A percentile compares a stretch with the other conserved stretches of the same genome.
Conservation (phyloP, 2,329 filamentous ascomycete species). For the Lachnellula suecica region DNA sequence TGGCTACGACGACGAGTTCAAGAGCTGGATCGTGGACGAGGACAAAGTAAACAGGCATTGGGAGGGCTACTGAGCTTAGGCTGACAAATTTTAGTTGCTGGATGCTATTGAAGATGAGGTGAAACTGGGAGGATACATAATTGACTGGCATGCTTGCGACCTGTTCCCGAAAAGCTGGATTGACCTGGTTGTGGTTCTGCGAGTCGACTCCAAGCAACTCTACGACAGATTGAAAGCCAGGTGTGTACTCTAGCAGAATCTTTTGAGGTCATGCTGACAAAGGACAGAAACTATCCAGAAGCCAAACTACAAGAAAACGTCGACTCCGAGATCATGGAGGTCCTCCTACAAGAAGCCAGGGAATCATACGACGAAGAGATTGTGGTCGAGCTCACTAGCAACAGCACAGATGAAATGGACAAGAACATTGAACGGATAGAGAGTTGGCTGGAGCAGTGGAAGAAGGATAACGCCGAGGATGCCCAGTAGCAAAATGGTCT, state of each 20-base stretch:
- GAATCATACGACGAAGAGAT: slow-evolving; percentile 86
- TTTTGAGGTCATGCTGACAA: background rate
- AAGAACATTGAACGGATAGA: slow-evolving; percentile 82
- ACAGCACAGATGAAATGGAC: slow-evolving; percentile 82
- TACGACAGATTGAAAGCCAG: slow-evolving; percentile 81
- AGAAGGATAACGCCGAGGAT: slow-evolving; percentile 53
- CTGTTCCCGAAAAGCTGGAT: slow-evolving; percentile 92
- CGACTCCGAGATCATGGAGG: slow-evolving; percentile 96
- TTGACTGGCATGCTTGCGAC: slow-evolving; percentile 98
- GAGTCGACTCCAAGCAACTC: slow-evolving; percentile 75
- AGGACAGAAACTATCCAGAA: slow-evolving; percentile 71
- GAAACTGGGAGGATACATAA: slow-evolving; percentile 76
- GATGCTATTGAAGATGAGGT: slow-evolving; percentile 86
- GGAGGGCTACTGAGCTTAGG: background rate
- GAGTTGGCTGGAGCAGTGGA: slow-evolving; percentile 82
- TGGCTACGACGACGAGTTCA: slow-evolving; percentile 79
- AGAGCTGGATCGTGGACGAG: slow-evolving; percentile 93
- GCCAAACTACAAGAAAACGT: slow-evolving; percentile 93
- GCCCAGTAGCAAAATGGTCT: slow-evolving; percentile 15
- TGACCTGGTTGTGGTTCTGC: slow-evolving; percentile 88
- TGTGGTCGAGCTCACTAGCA: slow-evolving; percentile 84
- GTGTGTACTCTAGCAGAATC: slow-evolving; percentile 38
- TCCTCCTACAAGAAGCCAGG: slow-evolving; percentile 84
- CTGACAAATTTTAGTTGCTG: slow-evolving; percentile 59
- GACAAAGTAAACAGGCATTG: slow-evolving; percentile 67